Conservation (phyloP, 805 yeast genomes). For the Metschnikowia similis region DNA sequence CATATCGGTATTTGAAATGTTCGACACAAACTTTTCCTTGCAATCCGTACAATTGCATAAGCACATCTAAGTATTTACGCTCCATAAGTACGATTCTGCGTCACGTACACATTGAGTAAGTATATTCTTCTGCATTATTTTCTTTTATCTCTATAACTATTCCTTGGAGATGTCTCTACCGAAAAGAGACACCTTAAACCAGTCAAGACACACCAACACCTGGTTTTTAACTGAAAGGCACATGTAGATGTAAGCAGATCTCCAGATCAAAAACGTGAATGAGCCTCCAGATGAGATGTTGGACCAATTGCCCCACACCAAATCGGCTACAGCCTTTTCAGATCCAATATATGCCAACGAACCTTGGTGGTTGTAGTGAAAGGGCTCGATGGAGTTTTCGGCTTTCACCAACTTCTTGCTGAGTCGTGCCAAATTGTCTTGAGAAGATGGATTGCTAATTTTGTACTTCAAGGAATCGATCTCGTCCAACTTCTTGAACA, state of each 20-base stretch:
- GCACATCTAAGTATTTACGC: too few species aligned
- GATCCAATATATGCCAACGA: constrained; percentile 91
- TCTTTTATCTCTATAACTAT: constrained; percentile 8
- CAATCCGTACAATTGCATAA: too few species aligned
- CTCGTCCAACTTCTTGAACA: constrained; percentile 61
- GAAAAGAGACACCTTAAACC: constrained; percentile 82
- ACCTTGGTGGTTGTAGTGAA: constrained; percentile 85
- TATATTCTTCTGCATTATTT: too few species aligned
- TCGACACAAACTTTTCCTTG: too few species aligned
- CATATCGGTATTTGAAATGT: too few species aligned
- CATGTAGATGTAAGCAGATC: constrained; percentile 90
- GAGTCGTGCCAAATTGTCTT: constrained; percentile 42
- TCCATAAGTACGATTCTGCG: too few species aligned
- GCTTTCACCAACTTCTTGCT: constrained; percentile 43
- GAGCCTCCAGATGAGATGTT: constrained; percentile 80
- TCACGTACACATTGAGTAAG: too few species aligned
- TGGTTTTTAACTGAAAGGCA: constrained; percentile 85
- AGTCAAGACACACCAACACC: constrained; percentile 78
- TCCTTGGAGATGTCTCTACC: constrained; percentile 95
- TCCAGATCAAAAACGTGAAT: constrained; percentile 89
- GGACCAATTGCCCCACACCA: constrained; percentile 74
- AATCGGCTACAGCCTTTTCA: constrained; percentile 91
- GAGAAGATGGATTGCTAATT: constrained; percentile 35
- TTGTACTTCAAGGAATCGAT: constrained; percentile 54
- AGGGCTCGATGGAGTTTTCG: constrained; percentile 49